A percentile compares a stretch with the other conserved stretches of the same genome.
Evolutionary conservation across 176 grass and related monocot genomes (phyloP).

Genomic region (Panicum miliaceum): DNA sequence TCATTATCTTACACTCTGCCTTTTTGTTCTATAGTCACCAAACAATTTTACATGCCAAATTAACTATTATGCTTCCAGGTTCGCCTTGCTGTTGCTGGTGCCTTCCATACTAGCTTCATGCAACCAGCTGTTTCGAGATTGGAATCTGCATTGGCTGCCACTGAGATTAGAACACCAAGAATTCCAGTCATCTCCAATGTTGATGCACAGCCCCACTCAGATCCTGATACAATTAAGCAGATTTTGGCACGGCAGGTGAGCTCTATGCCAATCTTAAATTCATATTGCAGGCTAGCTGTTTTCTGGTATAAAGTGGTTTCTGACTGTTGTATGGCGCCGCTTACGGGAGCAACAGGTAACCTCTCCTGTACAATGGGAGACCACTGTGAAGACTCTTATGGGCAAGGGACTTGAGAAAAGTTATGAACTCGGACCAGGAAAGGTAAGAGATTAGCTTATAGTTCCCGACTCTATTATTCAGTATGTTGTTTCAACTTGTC

Average conservation of each 20-base stretch:
- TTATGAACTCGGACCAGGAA: slow-evolving; percentile 97
- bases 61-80: slow-evolving; percentile 56
- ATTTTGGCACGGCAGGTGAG: slow-evolving; percentile 77
- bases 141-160: slow-evolving; percentile 71
- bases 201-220: slow-evolving; percentile 77
- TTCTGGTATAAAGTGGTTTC: slow-evolving; percentile 12
- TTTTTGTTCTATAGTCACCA: not conserved
- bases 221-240: slow-evolving; percentile 82
- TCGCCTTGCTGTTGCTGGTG: slow-evolving; percentile 81
- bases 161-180: slow-evolving; percentile 77
- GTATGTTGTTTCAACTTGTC: not conserved
- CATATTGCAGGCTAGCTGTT: not conserved
- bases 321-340: slow-evolving; percentile 13
- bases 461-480: not conserved
- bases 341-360: slow-evolving; percentile 62
- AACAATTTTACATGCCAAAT: not conserved
- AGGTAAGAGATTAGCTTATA: slow-evolving; percentile 56
- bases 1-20: not conserved
- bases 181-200: slow-evolving; percentile 98
- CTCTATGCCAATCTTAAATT: slow-evolving; percentile 19
- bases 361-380: slow-evolving; percentile 90
- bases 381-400: slow-evolving; percentile 82
- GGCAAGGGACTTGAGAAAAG: slow-evolving; percentile 91
- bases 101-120: slow-evolving; percentile 96
- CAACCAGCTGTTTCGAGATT: slow-evolving; percentile 86